phyloP scores from a whole-genome alignment of 2,329 filamentous ascomycete species.

The Coleophoma crateriformis region DNA sequence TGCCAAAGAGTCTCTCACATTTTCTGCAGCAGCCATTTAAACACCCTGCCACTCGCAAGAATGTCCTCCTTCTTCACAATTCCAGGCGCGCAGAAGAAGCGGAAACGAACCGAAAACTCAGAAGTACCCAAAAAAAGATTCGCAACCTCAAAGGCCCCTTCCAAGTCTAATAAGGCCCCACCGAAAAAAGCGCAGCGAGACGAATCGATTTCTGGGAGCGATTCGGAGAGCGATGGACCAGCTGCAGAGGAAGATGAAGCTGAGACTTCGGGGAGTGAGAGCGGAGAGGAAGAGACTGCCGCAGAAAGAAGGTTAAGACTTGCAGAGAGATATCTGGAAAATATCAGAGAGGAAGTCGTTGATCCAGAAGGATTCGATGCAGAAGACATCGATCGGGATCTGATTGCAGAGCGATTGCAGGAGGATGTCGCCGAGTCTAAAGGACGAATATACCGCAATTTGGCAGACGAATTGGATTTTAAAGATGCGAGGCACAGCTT shows the following conservation, averaged over 20 bases:
- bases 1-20: background rate
- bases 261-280: conserved; percentile 56
- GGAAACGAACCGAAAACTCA: conserved; percentile 62
- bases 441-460: conserved; percentile 78
- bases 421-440: conserved; percentile 92
- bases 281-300: conserved; percentile 72
- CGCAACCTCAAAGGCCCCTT: conserved; percentile 30
- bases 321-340: conserved; percentile 89
- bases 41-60: conserved; percentile 2
- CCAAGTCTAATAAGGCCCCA: conserved; percentile 30
- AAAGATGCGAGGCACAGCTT: conserved; percentile 60
- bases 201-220: conserved; percentile 79
- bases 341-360: conserved; percentile 77
- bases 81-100: conserved; percentile 82
- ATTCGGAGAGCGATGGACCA: conserved; percentile 18
- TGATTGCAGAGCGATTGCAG: conserved; percentile 84
- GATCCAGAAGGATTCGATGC: conserved; percentile 91
- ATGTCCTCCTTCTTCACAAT: conserved; percentile 98
- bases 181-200: conserved; percentile 40
- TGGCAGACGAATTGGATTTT: conserved; percentile 71
- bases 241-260: conserved; percentile 51
- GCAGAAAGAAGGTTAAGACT: conserved; percentile 82
- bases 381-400: conserved; percentile 84
- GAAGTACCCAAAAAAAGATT: conserved; percentile 56
- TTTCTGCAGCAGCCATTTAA: background rate